These are phyloP conservation scores for Rhodamnia argentea DNA, from an alignment of 345 rosid genomes.

Conservation along the genomic window DNA sequence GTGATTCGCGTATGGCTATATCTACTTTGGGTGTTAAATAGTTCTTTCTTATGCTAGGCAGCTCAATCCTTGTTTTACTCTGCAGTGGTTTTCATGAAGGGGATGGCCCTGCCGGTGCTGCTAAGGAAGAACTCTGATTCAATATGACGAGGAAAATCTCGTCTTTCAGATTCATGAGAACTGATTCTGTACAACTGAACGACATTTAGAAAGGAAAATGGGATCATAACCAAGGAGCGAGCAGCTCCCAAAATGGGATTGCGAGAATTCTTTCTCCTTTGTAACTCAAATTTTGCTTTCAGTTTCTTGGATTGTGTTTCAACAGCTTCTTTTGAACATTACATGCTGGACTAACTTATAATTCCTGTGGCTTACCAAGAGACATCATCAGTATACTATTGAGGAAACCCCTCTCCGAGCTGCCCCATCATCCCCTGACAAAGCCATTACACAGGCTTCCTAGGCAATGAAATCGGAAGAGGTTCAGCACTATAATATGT, in stretches of 20 bases:
- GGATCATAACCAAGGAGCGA: not conserved
- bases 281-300: not conserved
- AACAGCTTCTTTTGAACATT: not conserved
- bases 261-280: not conserved
- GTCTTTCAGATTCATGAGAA: not conserved
- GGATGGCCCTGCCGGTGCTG: conserved; percentile 1
- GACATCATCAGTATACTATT: not conserved
- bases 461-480: not conserved
- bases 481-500: not conserved
- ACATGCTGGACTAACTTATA: not conserved
- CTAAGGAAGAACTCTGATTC: conserved; percentile 32
- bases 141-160: not conserved
- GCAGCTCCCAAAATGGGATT: not conserved
- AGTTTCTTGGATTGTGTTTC: not conserved
- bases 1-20: not conserved
- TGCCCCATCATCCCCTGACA: not conserved
- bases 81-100: conserved; percentile 15
- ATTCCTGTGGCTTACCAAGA: not conserved
- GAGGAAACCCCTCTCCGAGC: not conserved
- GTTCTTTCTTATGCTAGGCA: not conserved
- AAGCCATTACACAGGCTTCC: not conserved
- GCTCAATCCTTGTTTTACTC: not conserved
- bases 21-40: not conserved
- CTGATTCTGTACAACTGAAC: not conserved
- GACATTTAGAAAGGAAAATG: not conserved